Evolutionary conservation across 2,329 filamentous ascomycete species (phyloP).

Genomic region (Aspergillus nomiae): DNA sequence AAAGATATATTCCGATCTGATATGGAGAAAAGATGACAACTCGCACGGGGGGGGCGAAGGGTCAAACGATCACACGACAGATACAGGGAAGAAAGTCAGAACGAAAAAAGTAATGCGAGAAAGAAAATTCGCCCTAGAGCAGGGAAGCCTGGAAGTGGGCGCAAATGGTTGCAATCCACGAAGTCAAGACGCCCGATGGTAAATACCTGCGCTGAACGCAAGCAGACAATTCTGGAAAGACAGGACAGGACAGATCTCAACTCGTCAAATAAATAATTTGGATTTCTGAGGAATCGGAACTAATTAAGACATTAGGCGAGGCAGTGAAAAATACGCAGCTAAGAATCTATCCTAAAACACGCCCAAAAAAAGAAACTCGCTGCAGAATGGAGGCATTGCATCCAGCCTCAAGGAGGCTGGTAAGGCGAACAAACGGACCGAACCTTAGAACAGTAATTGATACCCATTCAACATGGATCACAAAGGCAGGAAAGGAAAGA

Average conservation of each 20-base stretch:
- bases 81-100: constrained; percentile 20
- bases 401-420: constrained; percentile 24
- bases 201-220: constrained; percentile 24
- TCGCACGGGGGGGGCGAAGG: constrained; percentile 16
- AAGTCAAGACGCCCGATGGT: constrained; percentile 27
- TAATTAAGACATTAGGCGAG: constrained; percentile 13
- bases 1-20: constrained; percentile 36
- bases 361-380: constrained; percentile 17
- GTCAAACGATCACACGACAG: constrained; percentile 20
- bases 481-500: constrained; percentile 16
- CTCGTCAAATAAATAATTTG: constrained; percentile 18
- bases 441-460: constrained; percentile 25
- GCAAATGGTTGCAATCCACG: constrained; percentile 38
- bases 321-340: constrained; percentile 17
- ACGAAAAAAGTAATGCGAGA: constrained; percentile 23
- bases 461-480: constrained; percentile 22
- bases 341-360: constrained; percentile 22
- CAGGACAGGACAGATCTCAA: constrained; percentile 25
- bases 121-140: constrained; percentile 16
- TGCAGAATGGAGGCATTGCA: constrained; percentile 16
- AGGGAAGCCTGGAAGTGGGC: constrained; percentile 23
- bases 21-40: constrained; percentile 22
- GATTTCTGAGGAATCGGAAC: constrained; percentile 19
- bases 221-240: constrained; percentile 31
- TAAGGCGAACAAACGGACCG: constrained; percentile 25